Percentiles rank a stretch among this genome's conserved stretches.
phyloP scores from a whole-genome alignment of 192 early-diverging fungal species.

The Mortierella claussenii region DNA sequence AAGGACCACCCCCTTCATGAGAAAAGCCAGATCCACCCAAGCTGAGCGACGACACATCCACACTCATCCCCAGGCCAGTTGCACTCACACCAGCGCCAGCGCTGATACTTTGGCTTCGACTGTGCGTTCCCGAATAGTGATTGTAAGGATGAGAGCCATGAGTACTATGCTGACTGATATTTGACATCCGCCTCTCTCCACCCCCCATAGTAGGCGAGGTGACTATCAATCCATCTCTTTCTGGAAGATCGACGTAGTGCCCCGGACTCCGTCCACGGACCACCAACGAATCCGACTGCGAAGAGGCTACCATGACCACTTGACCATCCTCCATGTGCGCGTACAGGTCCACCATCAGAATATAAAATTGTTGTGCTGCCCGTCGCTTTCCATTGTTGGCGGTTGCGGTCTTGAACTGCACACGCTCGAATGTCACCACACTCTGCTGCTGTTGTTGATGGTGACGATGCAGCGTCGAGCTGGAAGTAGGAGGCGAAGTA shows the following conservation, averaged over 20 bases:
- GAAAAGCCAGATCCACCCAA: slow-evolving; percentile 6
- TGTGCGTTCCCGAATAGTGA: slow-evolving; percentile 16
- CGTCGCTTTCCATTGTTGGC: slow-evolving; percentile 91
- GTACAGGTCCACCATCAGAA: slow-evolving; percentile 75
- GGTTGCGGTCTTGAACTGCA: slow-evolving; percentile 95
- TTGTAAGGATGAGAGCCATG: slow-evolving; percentile 48
- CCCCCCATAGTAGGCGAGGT: not conserved
- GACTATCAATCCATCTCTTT: slow-evolving; percentile 11
- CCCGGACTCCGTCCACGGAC: slow-evolving; percentile 91
- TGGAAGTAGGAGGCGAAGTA: too few relatives aligned
- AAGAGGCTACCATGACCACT: slow-evolving; percentile 64
- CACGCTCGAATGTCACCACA: slow-evolving; percentile 82
- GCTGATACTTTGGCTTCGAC: slow-evolving; percentile 48
- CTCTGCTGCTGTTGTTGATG: too few relatives aligned
- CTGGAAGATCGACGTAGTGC: slow-evolving; percentile 77
- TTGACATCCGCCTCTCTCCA: slow-evolving; percentile 31
- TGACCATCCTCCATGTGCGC: slow-evolving; percentile 69
- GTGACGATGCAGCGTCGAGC: too few relatives aligned
- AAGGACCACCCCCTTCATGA: slow-evolving; percentile 18
- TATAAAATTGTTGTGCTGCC: slow-evolving; percentile 93
- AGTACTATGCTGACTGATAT: slow-evolving; percentile 18
- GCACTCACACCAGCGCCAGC: slow-evolving; percentile 49
- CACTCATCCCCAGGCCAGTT: too few relatives aligned
- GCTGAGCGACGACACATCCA: slow-evolving; percentile 20
- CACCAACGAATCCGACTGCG: slow-evolving; percentile 78